Percentiles rank a stretch among this genome's conserved stretches.
Conservation (phyloP, 163 green algal genomes). For the Trebouxiophyceae sp. region DNA sequence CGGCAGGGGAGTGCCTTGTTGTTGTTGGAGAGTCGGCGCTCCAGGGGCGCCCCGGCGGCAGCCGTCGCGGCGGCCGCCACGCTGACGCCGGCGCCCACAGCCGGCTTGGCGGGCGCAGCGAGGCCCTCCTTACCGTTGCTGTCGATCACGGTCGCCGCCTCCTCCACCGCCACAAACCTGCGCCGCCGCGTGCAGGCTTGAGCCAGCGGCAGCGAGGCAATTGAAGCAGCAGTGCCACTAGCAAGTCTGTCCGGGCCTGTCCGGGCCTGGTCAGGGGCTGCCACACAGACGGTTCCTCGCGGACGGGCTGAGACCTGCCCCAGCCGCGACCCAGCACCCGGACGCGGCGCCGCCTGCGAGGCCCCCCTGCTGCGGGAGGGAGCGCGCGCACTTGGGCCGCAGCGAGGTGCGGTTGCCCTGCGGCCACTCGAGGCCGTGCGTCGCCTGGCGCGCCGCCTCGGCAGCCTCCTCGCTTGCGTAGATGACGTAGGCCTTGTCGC, state of each 20-base stretch:
- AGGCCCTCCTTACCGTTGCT: slow-evolving; percentile 3
- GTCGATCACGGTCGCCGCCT: slow-evolving; percentile 42
- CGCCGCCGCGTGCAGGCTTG: too few species aligned
- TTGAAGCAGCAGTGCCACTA: too few species aligned
- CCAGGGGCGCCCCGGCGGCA: neutral
- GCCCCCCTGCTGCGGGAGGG: too few species aligned
- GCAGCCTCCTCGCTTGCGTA: slow-evolving; percentile 48
- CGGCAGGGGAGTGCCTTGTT: slow-evolving; percentile 13
- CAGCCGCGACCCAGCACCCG: too few species aligned
- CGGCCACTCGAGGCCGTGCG: slow-evolving; percentile 56
- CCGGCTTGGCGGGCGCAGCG: too few species aligned
- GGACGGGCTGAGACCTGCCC: too few species aligned
- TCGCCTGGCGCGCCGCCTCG: slow-evolving; percentile 40
- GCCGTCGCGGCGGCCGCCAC: neutral
- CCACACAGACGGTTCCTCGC: too few species aligned
- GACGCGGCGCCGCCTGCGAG: too few species aligned
- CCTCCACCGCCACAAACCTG: slow-evolving; percentile 39
- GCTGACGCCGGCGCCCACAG: too few species aligned
- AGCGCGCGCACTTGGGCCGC: slow-evolving; percentile 3
- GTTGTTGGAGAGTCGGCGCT: slow-evolving; percentile 1
- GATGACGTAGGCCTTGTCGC: slow-evolving; percentile 58
- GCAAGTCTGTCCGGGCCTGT: too few species aligned
- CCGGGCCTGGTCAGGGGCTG: too few species aligned
- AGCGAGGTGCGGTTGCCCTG: slow-evolving; percentile 24
- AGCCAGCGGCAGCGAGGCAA: too few species aligned